These are phyloP conservation scores for Apiospora rasikravindrae DNA, from an alignment of 2,329 filamentous ascomycete species.

Conservation along the genomic window DNA sequence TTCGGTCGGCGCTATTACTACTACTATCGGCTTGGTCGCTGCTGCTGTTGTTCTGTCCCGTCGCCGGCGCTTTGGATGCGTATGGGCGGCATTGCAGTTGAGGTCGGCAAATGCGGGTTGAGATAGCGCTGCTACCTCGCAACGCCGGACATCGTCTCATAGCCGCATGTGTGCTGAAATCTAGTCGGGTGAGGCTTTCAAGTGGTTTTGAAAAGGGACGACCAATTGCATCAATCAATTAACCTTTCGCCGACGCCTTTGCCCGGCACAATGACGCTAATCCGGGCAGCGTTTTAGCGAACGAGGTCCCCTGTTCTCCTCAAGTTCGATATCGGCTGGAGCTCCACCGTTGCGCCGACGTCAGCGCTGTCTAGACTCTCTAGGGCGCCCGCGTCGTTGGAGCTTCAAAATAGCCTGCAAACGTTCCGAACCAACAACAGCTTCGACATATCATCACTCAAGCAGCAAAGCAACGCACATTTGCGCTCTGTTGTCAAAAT, in stretches of 20 bases:
- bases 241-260: background rate
- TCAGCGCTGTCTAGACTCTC: background rate
- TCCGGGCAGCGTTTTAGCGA: background rate
- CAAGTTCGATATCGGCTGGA: background rate
- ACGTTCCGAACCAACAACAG: constrained; percentile 4
- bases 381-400: background rate
- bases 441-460: background rate
- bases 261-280: background rate
- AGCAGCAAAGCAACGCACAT: background rate
- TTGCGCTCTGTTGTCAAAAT: constrained; percentile 33
- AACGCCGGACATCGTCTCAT: constrained; percentile 39
- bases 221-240: background rate
- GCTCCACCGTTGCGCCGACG: constrained; percentile 18
- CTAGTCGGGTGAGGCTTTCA: background rate
- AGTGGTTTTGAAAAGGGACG: background rate
- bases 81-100: constrained; percentile 27
- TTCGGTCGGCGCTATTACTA: background rate
- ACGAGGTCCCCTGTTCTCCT: background rate
- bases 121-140: constrained; percentile 31
- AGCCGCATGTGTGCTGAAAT: constrained; percentile 32
- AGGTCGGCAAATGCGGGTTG: constrained; percentile 17
- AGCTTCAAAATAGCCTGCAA: constrained; percentile 16
- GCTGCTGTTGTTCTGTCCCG: background rate
- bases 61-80: constrained; percentile 19
- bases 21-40: background rate